Evolutionary conservation across 1,139 yeast species (phyloP).

Genomic region (Kurtzmaniella natalensis): DNA sequence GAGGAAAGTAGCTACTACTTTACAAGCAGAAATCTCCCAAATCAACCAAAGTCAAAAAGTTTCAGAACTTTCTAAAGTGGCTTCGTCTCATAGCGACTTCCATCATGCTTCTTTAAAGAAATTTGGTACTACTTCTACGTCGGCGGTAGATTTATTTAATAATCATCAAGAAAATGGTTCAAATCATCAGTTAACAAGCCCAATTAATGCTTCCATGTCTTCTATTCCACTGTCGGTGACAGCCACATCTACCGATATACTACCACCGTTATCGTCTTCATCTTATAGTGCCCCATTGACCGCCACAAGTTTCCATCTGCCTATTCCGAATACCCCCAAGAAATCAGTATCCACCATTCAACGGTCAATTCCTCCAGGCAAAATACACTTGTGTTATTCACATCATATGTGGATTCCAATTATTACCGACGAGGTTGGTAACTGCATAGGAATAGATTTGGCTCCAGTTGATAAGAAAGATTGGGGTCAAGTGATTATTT

Average conservation of each 20-base stretch:
- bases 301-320: background rate
- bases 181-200: background rate
- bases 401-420: constrained; percentile 90
- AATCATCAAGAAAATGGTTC: background rate
- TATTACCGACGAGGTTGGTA: constrained; percentile 83
- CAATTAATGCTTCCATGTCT: constrained; percentile 3
- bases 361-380: constrained; percentile 68
- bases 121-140: constrained; percentile 10
- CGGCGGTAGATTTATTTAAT: constrained; percentile 2
- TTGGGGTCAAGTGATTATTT: constrained; percentile 81
- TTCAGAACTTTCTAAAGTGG: constrained; percentile 23
- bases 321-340: background rate
- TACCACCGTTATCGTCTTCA: too few species aligned
- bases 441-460: constrained; percentile 83
- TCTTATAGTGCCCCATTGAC: background rate
- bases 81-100: constrained; percentile 19
- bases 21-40: constrained; percentile 29
- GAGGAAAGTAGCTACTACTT: constrained; percentile 56
- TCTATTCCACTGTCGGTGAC: constrained; percentile 1
- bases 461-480: constrained; percentile 76
- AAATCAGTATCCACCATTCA: constrained; percentile 47
- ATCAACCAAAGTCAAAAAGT: constrained; percentile 17
- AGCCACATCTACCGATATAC: background rate
- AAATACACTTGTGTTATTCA: constrained; percentile 70
- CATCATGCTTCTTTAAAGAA: constrained; percentile 17